phyloP scores from a whole-genome alignment of 192 early-diverging fungal genomes.

The Rhizoclosmatium globosum region DNA sequence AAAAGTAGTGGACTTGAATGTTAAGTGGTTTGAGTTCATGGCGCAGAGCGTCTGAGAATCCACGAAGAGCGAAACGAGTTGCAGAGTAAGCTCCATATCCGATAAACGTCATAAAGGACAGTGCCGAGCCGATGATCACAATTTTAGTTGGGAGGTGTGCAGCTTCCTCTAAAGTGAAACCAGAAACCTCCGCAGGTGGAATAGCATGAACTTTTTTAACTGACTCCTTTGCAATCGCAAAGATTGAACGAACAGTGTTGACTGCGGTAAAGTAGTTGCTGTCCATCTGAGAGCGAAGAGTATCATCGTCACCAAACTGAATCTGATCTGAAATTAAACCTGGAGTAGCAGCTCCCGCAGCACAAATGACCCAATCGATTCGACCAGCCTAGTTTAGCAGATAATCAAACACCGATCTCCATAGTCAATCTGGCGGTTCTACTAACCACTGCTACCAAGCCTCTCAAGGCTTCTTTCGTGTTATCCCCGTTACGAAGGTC shows the following conservation, averaged over 20 bases:
- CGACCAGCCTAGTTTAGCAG: neutral
- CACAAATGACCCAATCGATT: slow-evolving; percentile 22
- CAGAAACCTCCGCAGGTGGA: neutral
- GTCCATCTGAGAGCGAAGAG: slow-evolving; percentile 43
- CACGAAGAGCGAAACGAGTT: slow-evolving; percentile 52
- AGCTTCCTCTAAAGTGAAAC: neutral
- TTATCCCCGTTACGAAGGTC: neutral
- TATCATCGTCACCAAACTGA: neutral
- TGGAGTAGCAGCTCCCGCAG: slow-evolving; percentile 10
- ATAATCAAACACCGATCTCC: too few species aligned
- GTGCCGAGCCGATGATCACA: slow-evolving; percentile 47
- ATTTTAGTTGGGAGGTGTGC: slow-evolving; percentile 37
- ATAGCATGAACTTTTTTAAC: neutral
- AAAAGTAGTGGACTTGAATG: slow-evolving; percentile 43
- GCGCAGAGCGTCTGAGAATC: slow-evolving; percentile 47
- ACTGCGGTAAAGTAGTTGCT: slow-evolving; percentile 50
- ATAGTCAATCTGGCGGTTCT: neutral
- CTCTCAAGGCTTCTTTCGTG: neutral
- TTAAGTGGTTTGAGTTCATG: slow-evolving; percentile 46
- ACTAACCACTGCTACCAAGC: neutral
- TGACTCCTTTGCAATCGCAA: slow-evolving; percentile 29
- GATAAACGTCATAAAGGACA: slow-evolving; percentile 43
- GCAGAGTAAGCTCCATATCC: slow-evolving; percentile 50
- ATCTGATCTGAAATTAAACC: slow-evolving; percentile 22
- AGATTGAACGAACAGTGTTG: slow-evolving; percentile 38